These are phyloP conservation scores for Leccinellum luteum DNA, from an alignment of 768 basidiomycete species.

Conservation along the genomic window DNA sequence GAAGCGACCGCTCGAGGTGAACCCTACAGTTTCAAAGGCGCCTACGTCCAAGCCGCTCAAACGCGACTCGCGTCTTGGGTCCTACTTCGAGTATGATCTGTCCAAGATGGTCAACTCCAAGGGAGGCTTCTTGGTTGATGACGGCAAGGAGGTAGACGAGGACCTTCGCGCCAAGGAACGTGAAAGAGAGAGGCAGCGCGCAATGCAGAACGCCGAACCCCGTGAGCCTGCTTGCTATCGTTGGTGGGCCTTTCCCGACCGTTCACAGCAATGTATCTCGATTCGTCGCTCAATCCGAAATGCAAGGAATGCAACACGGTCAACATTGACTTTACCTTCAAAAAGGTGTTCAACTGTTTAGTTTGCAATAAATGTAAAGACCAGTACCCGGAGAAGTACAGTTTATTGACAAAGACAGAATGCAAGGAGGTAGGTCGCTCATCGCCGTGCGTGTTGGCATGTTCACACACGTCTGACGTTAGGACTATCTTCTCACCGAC, in stretches of 20 bases:
- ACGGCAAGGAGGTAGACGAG: slow-evolving; percentile 78
- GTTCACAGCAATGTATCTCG: slow-evolving; percentile 69
- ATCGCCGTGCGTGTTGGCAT: background rate
- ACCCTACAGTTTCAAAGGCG: slow-evolving; percentile 56
- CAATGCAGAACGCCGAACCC: slow-evolving; percentile 71
- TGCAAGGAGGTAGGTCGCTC: slow-evolving; percentile 76
- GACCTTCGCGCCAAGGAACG: slow-evolving; percentile 74
- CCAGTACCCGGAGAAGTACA: slow-evolving; percentile 87
- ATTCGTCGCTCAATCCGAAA: slow-evolving; percentile 71
- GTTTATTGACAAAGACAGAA: slow-evolving; percentile 95
- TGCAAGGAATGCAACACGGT: slow-evolving; percentile 85
- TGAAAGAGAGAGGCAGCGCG: slow-evolving; percentile 75
- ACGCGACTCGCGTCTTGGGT: slow-evolving; percentile 78
- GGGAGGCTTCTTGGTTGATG: slow-evolving; percentile 92
- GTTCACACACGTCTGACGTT: slow-evolving; percentile 5
- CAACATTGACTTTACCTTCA: slow-evolving; percentile 82
- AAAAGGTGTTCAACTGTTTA: slow-evolving; percentile 77
- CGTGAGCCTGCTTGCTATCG: slow-evolving; percentile 38
- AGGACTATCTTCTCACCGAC: slow-evolving; percentile 96
- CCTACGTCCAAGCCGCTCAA: slow-evolving; percentile 59
- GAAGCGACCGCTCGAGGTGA: slow-evolving; percentile 66
- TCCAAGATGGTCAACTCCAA: slow-evolving; percentile 97
- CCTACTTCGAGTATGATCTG: slow-evolving; percentile 96
- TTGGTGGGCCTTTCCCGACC: background rate
- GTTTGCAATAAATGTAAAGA: slow-evolving; percentile 93